Base-by-base conservation (phyloP, 768 basidiomycete genomes). In the Boletellus sp. region DNA sequence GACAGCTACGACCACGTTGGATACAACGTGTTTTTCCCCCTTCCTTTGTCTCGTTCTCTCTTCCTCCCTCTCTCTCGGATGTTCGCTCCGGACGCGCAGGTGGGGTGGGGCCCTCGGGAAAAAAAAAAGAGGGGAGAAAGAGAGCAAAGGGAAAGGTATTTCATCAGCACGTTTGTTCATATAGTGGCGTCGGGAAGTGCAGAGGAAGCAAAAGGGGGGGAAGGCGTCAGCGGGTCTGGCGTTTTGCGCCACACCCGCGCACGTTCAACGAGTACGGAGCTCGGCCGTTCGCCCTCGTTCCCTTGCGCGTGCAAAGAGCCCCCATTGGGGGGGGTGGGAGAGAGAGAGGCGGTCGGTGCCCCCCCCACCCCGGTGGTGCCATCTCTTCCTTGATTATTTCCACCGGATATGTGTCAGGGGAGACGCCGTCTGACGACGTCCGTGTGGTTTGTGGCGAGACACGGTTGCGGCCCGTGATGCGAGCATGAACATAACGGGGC, bases 21-120 rank as follows among this genome's bases (percentile, higher is more conserved):
- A 36, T 36, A 33, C 58, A 60, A 57, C 58, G 58, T 53, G 57
- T 59, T 39, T 22, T 17, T n/a, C n/a, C n/a, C 37, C 11, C 13
- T 19, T 45, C 19, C 23, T 19, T 19, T 31, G n/a, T n/a, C n/a
- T n/a, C n/a, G n/a, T 32, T 22, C 41, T 31, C 26, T 24, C n/a
- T 23, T 32, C 19, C 34, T 38, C 34, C 26, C 26, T 42, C 31
- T 15, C 3, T 36, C 33, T 19, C 39, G 34, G 41, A 35, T 15
- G 17, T 15, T 28, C 28, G 9, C 28, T n/a, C 28, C 39, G 34
- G 41, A 35, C 17, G n/a, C 19, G 31, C 9, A 24, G 26, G 48
- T 48, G 48, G 42, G 20, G 34, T 20, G 7, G 28, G 28, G 7
- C 28, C 28, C 16, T 36, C 34, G 45, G 45, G 41, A 34, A 36